A percentile compares a stretch with the other conserved stretches of the same genome.
Conservation (phyloP, 2,329 filamentous ascomycete species). For the Claviceps sp. region DNA sequence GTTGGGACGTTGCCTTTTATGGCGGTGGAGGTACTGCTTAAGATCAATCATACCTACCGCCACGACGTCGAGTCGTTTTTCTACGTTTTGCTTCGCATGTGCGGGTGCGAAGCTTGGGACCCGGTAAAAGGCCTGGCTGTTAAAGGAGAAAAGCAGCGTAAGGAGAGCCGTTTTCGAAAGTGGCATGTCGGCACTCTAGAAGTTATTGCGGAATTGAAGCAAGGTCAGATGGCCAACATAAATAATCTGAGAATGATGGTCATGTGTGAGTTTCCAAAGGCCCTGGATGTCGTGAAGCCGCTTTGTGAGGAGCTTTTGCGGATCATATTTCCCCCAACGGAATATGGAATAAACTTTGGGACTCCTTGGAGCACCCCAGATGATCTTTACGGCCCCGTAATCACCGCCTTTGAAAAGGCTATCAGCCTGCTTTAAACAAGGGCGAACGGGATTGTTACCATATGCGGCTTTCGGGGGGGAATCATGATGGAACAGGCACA, state of each 20-base stretch:
- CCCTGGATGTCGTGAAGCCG: too few species aligned
- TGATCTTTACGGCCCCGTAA: conserved; percentile 7
- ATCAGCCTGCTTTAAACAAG: neutral
- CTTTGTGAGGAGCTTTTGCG: neutral
- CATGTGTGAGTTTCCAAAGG: too few species aligned
- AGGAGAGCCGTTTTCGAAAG: too few species aligned
- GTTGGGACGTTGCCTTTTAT: conserved; percentile 21
- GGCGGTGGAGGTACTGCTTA: conserved; percentile 20
- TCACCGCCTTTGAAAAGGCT: conserved; percentile 7
- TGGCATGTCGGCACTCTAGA: too few species aligned
- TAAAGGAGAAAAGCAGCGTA: neutral
- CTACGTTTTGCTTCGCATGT: conserved; percentile 10
- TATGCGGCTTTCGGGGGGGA: neutral
- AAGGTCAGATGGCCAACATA: too few species aligned
- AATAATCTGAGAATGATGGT: neutral
- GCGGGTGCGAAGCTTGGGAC: conserved; percentile 5
- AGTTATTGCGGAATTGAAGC: too few species aligned
- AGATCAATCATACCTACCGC: conserved; percentile 13
- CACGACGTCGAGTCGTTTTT: conserved; percentile 7
- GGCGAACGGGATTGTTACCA: too few species aligned
- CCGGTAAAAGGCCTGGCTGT: conserved; percentile 1
- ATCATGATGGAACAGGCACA: neutral
- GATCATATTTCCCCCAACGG: conserved; percentile 5
- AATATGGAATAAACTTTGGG: neutral
- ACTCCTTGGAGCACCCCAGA: conserved; percentile 7